A percentile compares a stretch with the other conserved stretches of the same genome.
phyloP scores from a whole-genome alignment of 2,329 filamentous ascomycete species.

The Akanthomyces dipterigenus region DNA sequence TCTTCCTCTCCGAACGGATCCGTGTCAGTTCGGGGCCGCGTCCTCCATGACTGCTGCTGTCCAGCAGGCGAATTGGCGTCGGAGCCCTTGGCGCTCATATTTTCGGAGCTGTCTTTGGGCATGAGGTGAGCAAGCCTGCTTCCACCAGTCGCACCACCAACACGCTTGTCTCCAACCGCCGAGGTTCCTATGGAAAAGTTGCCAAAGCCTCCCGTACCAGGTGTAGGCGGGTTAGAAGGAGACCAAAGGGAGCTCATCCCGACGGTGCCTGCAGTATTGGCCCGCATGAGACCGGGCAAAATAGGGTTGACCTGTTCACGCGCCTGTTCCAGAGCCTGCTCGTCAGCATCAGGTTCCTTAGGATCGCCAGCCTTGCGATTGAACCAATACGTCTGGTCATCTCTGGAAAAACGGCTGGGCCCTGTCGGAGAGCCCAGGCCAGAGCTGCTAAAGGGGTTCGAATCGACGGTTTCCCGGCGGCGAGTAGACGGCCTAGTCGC shows the following conservation, averaged over 20 bases:
- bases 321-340: constrained; percentile 13
- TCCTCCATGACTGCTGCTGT: constrained; percentile 48
- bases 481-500: constrained; percentile 66
- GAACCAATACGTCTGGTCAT: constrained; percentile 55
- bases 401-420: constrained; percentile 51
- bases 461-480: constrained; percentile 73
- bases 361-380: constrained; percentile 48
- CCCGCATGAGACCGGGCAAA: constrained; percentile 45
- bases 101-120: constrained; percentile 66
- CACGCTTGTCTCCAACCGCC: constrained; percentile 64
- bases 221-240: constrained; percentile 48
- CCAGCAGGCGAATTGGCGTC: constrained; percentile 43
- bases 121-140: constrained; percentile 84
- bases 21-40: constrained; percentile 61
- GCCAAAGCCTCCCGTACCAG: constrained; percentile 75
- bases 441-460: constrained; percentile 52
- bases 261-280: constrained; percentile 44
- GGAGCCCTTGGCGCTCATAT: constrained; percentile 30
- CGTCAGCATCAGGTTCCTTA: constrained; percentile 40
- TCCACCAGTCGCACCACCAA: constrained; percentile 63
- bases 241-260: constrained; percentile 39
- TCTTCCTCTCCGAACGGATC: constrained; percentile 68
- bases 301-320: constrained; percentile 27
- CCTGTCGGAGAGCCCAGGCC: constrained; percentile 55
- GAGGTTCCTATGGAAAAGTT: constrained; percentile 68